phyloP scores from a whole-genome alignment of 2,329 filamentous ascomycete genomes.

The Penicillium frequentans region DNA sequence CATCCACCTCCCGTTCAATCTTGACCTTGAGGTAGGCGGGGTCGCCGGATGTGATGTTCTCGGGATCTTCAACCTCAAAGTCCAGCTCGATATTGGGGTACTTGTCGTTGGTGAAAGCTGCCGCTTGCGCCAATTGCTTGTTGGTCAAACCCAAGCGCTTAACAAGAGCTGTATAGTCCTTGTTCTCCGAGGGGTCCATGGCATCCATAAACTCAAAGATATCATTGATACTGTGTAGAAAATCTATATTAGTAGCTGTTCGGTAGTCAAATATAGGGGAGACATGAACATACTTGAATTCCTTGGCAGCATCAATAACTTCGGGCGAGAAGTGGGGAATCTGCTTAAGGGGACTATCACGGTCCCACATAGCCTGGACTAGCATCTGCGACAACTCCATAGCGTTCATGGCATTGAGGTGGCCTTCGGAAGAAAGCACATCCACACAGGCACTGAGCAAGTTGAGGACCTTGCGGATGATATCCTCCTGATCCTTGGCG shows the following conservation, averaged over 20 bases:
- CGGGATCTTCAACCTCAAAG: constrained; percentile 79
- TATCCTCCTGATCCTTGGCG: constrained; percentile 89
- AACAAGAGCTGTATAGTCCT: constrained; percentile 74
- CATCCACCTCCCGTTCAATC: constrained; percentile 79
- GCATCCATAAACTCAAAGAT: constrained; percentile 98
- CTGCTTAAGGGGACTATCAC: constrained; percentile 93
- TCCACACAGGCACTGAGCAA: constrained; percentile 91
- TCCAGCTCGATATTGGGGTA: constrained; percentile 94
- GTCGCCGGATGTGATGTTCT: constrained; percentile 75
- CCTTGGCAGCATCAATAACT: constrained; percentile 77
- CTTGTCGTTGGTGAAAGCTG: constrained; percentile 91
- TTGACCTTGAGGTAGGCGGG: constrained; percentile 81
- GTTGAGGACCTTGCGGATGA: constrained; percentile 80
- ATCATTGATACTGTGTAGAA: constrained; percentile 71
- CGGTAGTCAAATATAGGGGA: not conserved
- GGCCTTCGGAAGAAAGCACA: constrained; percentile 90
- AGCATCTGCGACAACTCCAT: constrained; percentile 99
- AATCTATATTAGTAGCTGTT: constrained; percentile 29
- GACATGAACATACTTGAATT: constrained; percentile 62
- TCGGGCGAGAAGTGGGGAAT: constrained; percentile 91
- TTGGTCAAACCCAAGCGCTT: constrained; percentile 77
- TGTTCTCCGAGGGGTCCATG: constrained; percentile 94
- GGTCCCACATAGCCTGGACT: constrained; percentile 98
- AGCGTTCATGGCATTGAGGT: constrained; percentile 94
- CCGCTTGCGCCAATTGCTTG: constrained; percentile 81